Base-by-base conservation (phyloP, 1,284 basidiomycete genomes). In the Schizophyllum commune region DNA sequence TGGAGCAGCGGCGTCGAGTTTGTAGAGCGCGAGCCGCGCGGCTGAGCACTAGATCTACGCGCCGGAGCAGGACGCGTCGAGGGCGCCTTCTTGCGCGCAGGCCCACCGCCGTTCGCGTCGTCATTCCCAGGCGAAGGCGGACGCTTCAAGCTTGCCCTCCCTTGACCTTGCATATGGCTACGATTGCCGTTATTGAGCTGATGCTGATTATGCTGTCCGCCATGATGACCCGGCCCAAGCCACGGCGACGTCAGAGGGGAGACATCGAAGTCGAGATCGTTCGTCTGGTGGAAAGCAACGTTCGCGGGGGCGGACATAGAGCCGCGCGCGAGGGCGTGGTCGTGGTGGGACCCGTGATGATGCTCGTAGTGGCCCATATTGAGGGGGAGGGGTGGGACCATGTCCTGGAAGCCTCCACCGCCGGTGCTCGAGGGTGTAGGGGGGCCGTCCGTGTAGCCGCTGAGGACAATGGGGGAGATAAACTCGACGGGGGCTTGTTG, bases 231-330 rank as follows among this genome's bases (percentile, higher is more conserved):
- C 0, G 87, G 80, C 2, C 83, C 85, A 0, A 91, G 76, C 86
- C 87, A 89, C 1, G 89, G 89, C 66, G 88, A 90, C 0, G 87
- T 87, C 32, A 91, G 73, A 0, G 89, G 89, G 1, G 86, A 88
- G 56, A 91, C 82, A 65, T 91, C 86, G 61, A 86, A 80, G 63
- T 88, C 87, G 19, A 88, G 70, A 53, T 87, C 85, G 1, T 78
- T 78, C 2, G 47, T 76, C 19, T 74, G 73, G 33, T 73, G 75
- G 69, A 88, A 89, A 11, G 80, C 85, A 53, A 88, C 77, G 65
- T 85, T 80, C 1, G 84, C 84, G 0, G 86, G 87, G 0, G 86
- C 85, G 21, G 86, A 86, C 22, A 73, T 73, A 0, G 81, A 76
- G 1, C 79, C 80, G 1, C 75, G 75, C 52, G 74, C 75, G n/a